Conservation (phyloP, 1,139 yeast species). For the Pichia sp. region DNA sequence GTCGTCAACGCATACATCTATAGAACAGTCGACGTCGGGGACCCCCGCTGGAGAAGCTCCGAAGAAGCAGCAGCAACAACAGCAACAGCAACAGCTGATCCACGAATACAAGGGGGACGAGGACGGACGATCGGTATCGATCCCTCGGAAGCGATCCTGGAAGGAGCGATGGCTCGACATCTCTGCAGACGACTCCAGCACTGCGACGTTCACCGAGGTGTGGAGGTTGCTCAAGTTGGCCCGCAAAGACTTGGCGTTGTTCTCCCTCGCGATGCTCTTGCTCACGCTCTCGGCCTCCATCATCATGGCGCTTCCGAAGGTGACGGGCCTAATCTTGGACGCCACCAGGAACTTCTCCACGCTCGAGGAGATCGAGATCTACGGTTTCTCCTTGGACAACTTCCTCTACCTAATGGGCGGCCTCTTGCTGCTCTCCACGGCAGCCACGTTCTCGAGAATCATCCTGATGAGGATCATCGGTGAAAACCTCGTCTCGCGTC, state of each 20-base stretch:
- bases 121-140: conserved; percentile 8
- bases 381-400: conserved; percentile 45
- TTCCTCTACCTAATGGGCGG: conserved; percentile 49
- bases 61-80: not conserved
- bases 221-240: conserved; percentile 48
- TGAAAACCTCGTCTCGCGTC: conserved; percentile 78
- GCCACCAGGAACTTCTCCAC: conserved; percentile 42
- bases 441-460: conserved; percentile 77
- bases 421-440: conserved; percentile 64
- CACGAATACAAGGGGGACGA: not conserved
- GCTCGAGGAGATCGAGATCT: conserved; percentile 38
- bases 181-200: conserved; percentile 32
- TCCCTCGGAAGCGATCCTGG: conserved; percentile 20
- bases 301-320: conserved; percentile 73
- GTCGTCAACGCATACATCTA: not conserved
- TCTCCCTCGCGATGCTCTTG: conserved; percentile 56
- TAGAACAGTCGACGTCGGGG: not conserved
- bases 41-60: not conserved
- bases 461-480: conserved; percentile 73
- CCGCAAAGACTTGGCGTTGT: conserved; percentile 46
- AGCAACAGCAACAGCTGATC: not conserved
- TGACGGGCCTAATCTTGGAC: conserved; percentile 75
- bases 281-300: conserved; percentile 57
- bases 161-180: conserved; percentile 30
- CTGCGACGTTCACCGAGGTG: conserved; percentile 45